Evolutionary conservation across 163 green algal species (phyloP).

Genomic region (Scenedesmus sp.): DNA sequence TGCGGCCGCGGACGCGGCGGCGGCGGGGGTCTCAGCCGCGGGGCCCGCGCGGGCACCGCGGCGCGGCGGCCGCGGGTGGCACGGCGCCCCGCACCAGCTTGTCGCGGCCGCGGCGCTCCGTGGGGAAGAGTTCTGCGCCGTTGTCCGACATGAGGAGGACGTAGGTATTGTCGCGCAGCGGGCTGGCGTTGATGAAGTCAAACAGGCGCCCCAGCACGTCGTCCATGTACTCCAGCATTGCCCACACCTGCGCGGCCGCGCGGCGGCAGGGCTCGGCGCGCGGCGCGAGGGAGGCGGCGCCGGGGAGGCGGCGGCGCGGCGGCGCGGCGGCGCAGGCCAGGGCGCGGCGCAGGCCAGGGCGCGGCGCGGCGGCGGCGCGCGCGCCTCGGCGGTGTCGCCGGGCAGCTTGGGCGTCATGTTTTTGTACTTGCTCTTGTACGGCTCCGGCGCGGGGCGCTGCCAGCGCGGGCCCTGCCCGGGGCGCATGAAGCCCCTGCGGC

Average conservation of each 20-base stretch:
- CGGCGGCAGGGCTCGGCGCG: too few species aligned
- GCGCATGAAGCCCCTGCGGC: slow-evolving; percentile 36
- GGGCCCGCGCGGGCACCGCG: neutral
- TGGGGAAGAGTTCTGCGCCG: slow-evolving; percentile 38
- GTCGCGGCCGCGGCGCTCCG: slow-evolving; percentile 11
- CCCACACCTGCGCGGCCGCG: slow-evolving; percentile 35
- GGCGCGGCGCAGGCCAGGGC: too few species aligned
- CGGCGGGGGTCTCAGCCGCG: too few species aligned
- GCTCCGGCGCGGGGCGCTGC: slow-evolving; percentile 37
- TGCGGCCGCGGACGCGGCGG: slow-evolving; percentile 4
- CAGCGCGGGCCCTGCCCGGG: slow-evolving; percentile 37
- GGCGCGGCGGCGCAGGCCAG: too few species aligned
- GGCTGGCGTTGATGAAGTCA: slow-evolving; percentile 20
- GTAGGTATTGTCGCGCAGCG: slow-evolving; percentile 34
- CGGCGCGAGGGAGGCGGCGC: too few species aligned
- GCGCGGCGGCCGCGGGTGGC: too few species aligned
- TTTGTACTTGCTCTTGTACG: slow-evolving; percentile 38
- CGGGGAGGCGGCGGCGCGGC: too few species aligned
- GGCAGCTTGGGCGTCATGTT: slow-evolving; percentile 30
- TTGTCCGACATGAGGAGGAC: slow-evolving; percentile 43
- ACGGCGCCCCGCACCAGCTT: slow-evolving; percentile 9
- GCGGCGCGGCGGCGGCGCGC: too few species aligned
- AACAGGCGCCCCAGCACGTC: slow-evolving; percentile 40
- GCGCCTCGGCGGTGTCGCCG: slow-evolving; percentile 19
- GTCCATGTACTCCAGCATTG: slow-evolving; percentile 45